Evolutionary conservation across 805 yeast species (phyloP).

Genomic region (Dipodascus albidus): DNA sequence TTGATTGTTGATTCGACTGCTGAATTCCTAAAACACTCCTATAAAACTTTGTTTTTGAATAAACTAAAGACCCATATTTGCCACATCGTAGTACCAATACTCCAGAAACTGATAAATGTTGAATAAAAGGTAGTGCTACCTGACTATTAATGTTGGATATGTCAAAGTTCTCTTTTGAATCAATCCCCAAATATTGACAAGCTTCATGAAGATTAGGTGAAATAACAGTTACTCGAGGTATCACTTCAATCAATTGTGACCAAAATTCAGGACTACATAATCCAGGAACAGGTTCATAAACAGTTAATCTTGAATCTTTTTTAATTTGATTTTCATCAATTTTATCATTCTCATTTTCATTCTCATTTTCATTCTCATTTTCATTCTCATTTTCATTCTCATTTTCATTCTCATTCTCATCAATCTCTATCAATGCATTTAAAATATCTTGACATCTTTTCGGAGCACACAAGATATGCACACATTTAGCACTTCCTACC

Average conservation of each 20-base stretch:
- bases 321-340: conserved; percentile 11
- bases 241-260: conserved; percentile 25
- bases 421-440: conserved; percentile 17
- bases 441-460: conserved; percentile 43
- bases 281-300: conserved; percentile 87
- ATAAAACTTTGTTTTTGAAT: neutral
- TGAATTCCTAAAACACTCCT: neutral
- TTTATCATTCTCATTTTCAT: too few species aligned
- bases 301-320: conserved; percentile 12
- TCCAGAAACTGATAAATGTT: neutral
- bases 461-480: conserved; percentile 71
- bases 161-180: neutral
- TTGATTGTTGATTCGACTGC: conserved; percentile 5
- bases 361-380: too few species aligned
- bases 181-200: conserved; percentile 43
- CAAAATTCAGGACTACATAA: conserved; percentile 47
- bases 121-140: neutral
- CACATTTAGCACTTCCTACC: conserved; percentile 32
- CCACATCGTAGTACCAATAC: conserved; percentile 4
- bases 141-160: neutral
- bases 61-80: neutral
- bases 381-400: too few species aligned
- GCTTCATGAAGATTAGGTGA: conserved; percentile 86
- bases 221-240: conserved; percentile 43
- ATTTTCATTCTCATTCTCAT: neutral